These are phyloP conservation scores for Oryza meyeriana DNA, from an alignment of 176 grass and related monocot genomes.

Conservation along the genomic window DNA sequence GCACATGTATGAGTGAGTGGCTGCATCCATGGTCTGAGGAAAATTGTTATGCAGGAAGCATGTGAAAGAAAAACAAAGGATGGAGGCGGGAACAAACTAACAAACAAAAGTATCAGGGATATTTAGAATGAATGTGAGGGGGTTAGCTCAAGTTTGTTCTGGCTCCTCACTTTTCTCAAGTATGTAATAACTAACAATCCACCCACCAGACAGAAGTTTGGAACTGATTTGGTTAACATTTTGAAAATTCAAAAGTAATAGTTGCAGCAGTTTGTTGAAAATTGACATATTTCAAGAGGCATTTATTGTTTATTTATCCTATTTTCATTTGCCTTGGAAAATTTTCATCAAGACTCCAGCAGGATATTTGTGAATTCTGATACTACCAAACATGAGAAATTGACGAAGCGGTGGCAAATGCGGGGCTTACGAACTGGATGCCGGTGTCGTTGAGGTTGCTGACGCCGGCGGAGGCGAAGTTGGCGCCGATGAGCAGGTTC, in stretches of 20 bases:
- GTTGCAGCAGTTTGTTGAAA: neutral
- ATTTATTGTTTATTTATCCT: neutral
- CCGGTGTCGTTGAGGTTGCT: constrained; percentile 84
- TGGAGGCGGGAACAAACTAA: neutral
- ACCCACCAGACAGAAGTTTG: neutral
- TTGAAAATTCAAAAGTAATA: neutral
- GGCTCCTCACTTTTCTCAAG: neutral
- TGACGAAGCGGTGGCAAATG: too few species aligned
- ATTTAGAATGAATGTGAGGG: neutral
- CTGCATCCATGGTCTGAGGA: neutral
- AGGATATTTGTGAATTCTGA: neutral
- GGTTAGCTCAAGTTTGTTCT: neutral
- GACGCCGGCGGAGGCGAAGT: constrained; percentile 81
- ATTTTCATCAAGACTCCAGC: neutral
- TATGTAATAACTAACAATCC: neutral
- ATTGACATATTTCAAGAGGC: neutral
- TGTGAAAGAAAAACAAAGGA: constrained; percentile 9
- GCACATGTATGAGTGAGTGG: neutral
- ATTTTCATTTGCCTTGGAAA: neutral
- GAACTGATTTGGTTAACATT: neutral
- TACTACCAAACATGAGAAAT: neutral
- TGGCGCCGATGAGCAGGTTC: constrained; percentile 69
- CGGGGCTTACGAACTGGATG: constrained; percentile 59
- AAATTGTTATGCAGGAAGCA: neutral
- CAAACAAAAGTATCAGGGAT: neutral